Evolutionary conservation across 495 filamentous ascomycete genomes (phyloP), one percentile per base, ranked within the genome.

Genomic region (Aspergillus cristatus): DNA sequence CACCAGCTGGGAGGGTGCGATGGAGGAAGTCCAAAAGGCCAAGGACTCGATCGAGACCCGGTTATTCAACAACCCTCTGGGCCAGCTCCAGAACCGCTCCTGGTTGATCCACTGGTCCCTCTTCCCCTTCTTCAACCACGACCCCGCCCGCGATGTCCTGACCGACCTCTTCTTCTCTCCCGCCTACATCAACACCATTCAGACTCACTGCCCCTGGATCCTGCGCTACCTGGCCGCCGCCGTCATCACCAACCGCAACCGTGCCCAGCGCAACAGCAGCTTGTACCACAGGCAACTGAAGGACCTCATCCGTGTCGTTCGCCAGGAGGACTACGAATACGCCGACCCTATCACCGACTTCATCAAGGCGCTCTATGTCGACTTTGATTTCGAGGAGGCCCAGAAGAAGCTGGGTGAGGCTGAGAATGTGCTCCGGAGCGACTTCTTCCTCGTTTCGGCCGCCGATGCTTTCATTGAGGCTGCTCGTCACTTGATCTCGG

Each of bases 101-200:
- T 93, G 89, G 86, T 74, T 98, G 50, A 84, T 95, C 55, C 93
- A 97, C 80, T 98, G 91, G 91, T 79, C 83, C 29, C 77, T 98
- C 40, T 98, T 97, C 76, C 91, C 93, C 38, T 90, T 95, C 72
- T 98, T 97, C 78, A 95, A 96, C 74, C 79, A 89, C 66, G 89
- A 94, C 55, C 74, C 84, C 47, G 86, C 89, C 38, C 83, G 87
- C 45, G 91, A 98, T 46, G 75, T 72, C 46, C 74, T 97, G 48
- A 84, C 88, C 63, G 91, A 98, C 47, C 78, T 96, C 45, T 89
- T 96, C 75, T 97, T 97, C 76, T 91, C 82, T 50, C 82, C 87
- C 37, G 71, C 82, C 47, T 98, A 86, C 71, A 97, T 98, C 74
- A 97, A 97, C 75, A 94, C 89, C 48, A 97, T 98, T 58, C 91